Conservation (phyloP, 768 basidiomycete genomes). For the Pholiota microspora region DNA sequence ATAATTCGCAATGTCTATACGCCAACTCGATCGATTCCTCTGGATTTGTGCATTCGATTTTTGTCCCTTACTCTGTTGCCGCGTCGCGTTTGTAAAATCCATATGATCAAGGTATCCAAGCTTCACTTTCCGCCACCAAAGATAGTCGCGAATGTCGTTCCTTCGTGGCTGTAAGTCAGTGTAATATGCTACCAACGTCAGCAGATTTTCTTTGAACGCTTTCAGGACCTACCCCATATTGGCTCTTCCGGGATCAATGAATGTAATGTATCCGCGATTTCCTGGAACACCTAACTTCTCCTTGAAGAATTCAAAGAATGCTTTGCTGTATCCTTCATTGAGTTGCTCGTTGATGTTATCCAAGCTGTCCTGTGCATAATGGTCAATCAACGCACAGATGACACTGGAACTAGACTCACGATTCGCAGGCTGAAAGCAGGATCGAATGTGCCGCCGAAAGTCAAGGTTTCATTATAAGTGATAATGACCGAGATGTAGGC, state of each 20-base stretch:
- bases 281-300: constrained; percentile 47
- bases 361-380: constrained; percentile 45
- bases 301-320: constrained; percentile 53
- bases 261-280: constrained; percentile 60
- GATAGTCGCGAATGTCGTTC: constrained; percentile 47
- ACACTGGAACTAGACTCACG: constrained; percentile 36
- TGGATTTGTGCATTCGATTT: not conserved
- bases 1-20: constrained; percentile 2
- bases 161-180: constrained; percentile 30
- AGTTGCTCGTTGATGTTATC: constrained; percentile 47
- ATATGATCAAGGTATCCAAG: too few species aligned
- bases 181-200: not conserved
- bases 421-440: constrained; percentile 60
- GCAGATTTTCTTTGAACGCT: not conserved
- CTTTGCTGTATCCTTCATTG: constrained; percentile 55
- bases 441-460: constrained; percentile 62
- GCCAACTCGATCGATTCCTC: not conserved
- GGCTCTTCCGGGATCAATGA: constrained; percentile 51
- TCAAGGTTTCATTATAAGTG: constrained; percentile 55
- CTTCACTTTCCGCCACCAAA: constrained; percentile 25
- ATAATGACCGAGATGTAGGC: constrained; percentile 51
- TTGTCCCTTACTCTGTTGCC: too few species aligned
- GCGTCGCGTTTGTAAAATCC: too few species aligned
- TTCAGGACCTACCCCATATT: constrained; percentile 40
- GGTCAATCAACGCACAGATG: not conserved